A percentile compares a stretch with the other conserved stretches of the same genome.
phyloP scores from a whole-genome alignment of 768 basidiomycete genomes.

The Hebeloma cylindrosporum region DNA sequence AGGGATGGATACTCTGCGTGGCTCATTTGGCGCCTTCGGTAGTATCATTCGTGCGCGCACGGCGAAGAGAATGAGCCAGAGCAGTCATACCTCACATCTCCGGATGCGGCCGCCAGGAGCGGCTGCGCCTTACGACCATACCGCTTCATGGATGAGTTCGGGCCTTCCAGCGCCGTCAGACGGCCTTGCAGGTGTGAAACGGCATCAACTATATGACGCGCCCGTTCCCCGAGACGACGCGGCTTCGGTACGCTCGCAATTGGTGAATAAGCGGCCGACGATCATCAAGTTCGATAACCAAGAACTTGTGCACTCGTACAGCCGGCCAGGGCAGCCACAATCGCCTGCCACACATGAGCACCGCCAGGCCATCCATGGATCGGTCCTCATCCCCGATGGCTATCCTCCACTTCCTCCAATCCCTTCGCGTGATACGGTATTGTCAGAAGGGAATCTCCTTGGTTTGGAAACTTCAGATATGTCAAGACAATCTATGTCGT shows the following conservation, averaged over 20 bases:
- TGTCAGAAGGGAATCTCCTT: conserved; percentile 28
- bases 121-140: conserved; percentile 33
- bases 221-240: conserved; percentile 62
- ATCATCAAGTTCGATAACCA: conserved; percentile 80
- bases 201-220: conserved; percentile 88
- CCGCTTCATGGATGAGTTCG: conserved; percentile 25
- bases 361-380: conserved; percentile 39
- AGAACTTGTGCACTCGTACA: conserved; percentile 77
- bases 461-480: conserved; percentile 25
- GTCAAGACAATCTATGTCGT: conserved; percentile 11
- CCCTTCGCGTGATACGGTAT: conserved; percentile 19
- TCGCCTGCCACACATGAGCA: conserved; percentile 49
- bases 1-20: conserved; percentile 88
- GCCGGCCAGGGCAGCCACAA: conserved; percentile 50
- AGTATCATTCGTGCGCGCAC: conserved; percentile 80
- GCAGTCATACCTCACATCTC: conserved; percentile 33
- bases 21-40: conserved; percentile 88
- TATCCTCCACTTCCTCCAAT: conserved; percentile 36
- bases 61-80: conserved; percentile 51
- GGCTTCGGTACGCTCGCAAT: conserved; percentile 38
- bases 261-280: conserved; percentile 46
- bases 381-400: conserved; percentile 21
- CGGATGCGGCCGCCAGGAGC: conserved; percentile 37
- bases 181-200: conserved; percentile 52
- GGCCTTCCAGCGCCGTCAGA: conserved; percentile 9